Evolutionary conservation across 345 rosid genomes (phyloP).

Genomic region (Citrus cavaleriei): DNA sequence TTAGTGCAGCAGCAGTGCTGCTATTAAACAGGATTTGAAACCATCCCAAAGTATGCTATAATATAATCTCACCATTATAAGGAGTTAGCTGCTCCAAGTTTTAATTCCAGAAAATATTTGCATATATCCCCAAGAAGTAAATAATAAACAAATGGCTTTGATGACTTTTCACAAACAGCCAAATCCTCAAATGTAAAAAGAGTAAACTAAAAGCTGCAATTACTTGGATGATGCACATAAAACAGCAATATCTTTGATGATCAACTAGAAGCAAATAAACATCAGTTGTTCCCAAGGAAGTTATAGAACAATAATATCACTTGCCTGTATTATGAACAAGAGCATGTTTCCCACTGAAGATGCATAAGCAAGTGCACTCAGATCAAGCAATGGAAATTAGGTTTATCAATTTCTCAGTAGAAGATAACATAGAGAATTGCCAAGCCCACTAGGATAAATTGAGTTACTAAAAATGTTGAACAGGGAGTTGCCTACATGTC

Average conservation of each 20-base stretch:
- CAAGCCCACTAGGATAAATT: background rate
- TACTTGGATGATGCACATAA: background rate
- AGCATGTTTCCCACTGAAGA: background rate
- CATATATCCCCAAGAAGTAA: background rate
- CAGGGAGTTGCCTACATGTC: background rate
- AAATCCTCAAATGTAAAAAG: background rate
- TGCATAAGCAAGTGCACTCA: background rate
- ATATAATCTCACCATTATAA: background rate
- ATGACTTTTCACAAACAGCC: background rate
- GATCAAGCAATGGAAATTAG: background rate
- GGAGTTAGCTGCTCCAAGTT: background rate
- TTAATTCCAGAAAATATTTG: background rate
- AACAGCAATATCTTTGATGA: background rate
- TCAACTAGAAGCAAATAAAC: background rate
- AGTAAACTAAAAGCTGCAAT: background rate
- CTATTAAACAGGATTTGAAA: background rate
- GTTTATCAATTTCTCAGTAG: background rate
- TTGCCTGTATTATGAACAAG: background rate
- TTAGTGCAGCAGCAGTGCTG: background rate
- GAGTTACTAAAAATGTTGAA: background rate
- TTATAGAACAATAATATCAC: too few relatives aligned
- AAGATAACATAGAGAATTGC: background rate
- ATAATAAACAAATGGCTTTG: background rate
- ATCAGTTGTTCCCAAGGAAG: too few relatives aligned
- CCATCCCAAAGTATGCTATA: background rate